phyloP scores from a whole-genome alignment of 164 flowering plant genomes.

The Cinnamomum chago region DNA sequence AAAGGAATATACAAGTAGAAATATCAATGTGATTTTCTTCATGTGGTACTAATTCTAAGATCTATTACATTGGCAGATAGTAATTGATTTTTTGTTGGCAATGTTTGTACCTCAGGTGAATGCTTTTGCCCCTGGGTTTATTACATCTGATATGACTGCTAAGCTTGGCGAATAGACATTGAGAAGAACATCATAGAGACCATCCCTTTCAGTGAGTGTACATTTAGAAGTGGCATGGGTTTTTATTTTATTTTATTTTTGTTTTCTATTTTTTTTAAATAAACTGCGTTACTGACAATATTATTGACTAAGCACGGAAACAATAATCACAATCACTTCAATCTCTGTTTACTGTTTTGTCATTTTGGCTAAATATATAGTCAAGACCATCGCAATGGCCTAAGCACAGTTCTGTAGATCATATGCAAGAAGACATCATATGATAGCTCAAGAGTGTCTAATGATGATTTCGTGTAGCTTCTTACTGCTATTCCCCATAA shows the following conservation, averaged over 20 bases:
- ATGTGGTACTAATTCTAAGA: not conserved
- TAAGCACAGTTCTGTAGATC: no score
- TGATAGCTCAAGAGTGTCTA: no score
- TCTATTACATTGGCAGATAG: not conserved
- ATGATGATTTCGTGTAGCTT: no score
- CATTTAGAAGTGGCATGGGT: not conserved
- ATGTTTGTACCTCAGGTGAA: slow-evolving; percentile 52
- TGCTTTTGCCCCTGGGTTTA: slow-evolving; percentile 94
- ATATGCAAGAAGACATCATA: no score
- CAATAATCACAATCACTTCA: not conserved
- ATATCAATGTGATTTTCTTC: slow-evolving; percentile 55
- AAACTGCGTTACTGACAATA: not conserved
- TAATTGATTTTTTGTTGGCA: not conserved
- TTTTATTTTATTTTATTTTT: not conserved
- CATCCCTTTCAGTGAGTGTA: slow-evolving; percentile 75
- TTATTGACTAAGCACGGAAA: not conserved
- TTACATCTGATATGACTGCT: slow-evolving; percentile 96
- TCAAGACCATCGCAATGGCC: no score
- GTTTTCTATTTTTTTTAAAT: not conserved
- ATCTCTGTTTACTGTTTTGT: not conserved
- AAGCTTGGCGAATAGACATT: slow-evolving; percentile 72
- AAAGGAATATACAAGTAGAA: slow-evolving; percentile 83
- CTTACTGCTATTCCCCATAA: no score
- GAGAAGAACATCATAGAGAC: slow-evolving; percentile 74
- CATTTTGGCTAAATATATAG: not conserved